Evolutionary conservation across 345 rosid genomes (phyloP).

Genomic region (Diplotaxis tenuifolia): DNA sequence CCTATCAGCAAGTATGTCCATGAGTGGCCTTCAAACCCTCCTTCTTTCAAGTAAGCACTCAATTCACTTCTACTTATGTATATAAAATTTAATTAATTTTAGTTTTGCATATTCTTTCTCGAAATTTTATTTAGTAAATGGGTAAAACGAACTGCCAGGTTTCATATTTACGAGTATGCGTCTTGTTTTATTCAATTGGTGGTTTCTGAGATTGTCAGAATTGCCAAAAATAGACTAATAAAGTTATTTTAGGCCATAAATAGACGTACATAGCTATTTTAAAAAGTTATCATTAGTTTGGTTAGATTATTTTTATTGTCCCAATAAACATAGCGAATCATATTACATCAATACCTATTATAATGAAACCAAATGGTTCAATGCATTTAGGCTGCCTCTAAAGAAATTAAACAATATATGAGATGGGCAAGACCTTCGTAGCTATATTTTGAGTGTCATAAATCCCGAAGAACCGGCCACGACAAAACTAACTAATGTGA

Average conservation of each 20-base stretch:
- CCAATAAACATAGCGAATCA: neutral
- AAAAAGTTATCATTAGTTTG: neutral
- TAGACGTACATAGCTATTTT: constrained; percentile 10
- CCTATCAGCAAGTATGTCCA: constrained; percentile 64
- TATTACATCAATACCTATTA: neutral
- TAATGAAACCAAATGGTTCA: neutral
- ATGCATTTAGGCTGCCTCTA: neutral
- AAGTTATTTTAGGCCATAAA: neutral
- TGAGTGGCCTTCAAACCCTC: constrained; percentile 85
- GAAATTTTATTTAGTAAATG: neutral
- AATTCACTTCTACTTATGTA: neutral
- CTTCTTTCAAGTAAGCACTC: constrained; percentile 59
- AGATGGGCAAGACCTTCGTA: neutral
- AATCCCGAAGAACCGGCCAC: neutral
- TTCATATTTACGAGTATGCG: neutral
- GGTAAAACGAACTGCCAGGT: neutral
- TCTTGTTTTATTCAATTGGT: neutral
- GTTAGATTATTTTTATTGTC: neutral
- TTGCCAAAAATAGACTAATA: neutral
- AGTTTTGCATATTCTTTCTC: constrained; percentile 1
- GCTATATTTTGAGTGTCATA: neutral
- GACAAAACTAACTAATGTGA: too few relatives aligned
- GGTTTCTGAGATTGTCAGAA: neutral
- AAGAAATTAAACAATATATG: neutral
- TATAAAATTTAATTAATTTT: neutral